Conservation (phyloP, 169 alveolate genomes). For the Cryptosporidium parvum region DNA sequence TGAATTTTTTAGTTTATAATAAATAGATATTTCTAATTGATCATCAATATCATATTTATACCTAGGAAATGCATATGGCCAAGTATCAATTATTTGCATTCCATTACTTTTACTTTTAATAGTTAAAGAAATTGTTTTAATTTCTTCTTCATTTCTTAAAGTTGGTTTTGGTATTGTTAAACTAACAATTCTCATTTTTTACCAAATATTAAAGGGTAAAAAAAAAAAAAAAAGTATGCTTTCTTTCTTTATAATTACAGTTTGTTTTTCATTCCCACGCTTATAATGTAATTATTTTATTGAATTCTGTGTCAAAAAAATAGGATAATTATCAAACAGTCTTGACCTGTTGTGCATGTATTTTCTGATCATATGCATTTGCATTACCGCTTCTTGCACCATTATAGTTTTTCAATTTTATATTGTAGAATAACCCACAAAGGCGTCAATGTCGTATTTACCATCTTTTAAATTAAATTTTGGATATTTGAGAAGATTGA, state of each 20-base stretch:
- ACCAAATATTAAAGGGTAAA: neutral
- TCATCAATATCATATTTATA: conserved; percentile 50
- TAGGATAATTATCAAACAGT: neutral
- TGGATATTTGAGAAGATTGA: neutral
- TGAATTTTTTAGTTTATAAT: neutral
- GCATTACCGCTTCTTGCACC: conserved; percentile 75
- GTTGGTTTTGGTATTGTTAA: conserved; percentile 74
- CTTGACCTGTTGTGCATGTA: conserved; percentile 55
- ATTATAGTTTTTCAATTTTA: neutral
- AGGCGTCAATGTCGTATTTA: conserved; percentile 71
- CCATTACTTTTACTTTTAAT: conserved; percentile 37
- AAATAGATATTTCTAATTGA: conserved; percentile 35
- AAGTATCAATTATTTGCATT: conserved; percentile 15
- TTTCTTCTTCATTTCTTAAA: conserved; percentile 16
- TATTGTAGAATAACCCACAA: conserved; percentile 52
- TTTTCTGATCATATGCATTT: conserved; percentile 38
- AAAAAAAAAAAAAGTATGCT: neutral
- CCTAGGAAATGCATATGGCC: conserved; percentile 72
- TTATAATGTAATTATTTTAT: too few relatives aligned
- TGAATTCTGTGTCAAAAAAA: neutral
- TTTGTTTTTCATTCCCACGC: neutral
- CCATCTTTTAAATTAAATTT: neutral
- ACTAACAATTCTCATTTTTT: conserved; percentile 52
- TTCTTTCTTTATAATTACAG: neutral
- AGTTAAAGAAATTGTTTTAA: conserved; percentile 16